These are phyloP conservation scores for Euphorbia corollata DNA, from an alignment of 441 rosid species.

Conservation along the genomic window DNA sequence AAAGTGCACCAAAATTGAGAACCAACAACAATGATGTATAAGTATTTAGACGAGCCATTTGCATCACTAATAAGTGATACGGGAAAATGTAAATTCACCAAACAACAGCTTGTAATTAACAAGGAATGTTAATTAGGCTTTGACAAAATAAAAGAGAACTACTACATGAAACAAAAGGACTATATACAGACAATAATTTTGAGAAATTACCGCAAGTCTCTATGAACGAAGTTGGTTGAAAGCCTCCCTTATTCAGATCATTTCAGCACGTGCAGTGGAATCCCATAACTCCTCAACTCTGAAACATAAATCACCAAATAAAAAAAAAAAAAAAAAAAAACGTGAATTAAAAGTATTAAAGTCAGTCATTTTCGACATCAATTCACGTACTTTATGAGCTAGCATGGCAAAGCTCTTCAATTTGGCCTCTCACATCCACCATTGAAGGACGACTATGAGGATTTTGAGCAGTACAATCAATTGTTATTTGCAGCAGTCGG, in stretches of 20 bases:
- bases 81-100: neutral
- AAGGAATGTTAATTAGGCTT: neutral
- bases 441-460: no score
- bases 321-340: conserved; percentile 17
- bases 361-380: no score
- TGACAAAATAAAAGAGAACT: neutral
- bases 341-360: no score
- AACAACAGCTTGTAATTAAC: neutral
- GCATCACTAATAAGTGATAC: neutral
- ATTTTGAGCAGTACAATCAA: no score
- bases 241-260: conserved; percentile 90
- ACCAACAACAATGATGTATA: neutral
- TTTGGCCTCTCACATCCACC: no score
- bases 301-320: conserved; percentile 26
- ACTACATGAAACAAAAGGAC: neutral
- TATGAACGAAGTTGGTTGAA: conserved; percentile 63
- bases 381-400: no score
- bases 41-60: neutral
- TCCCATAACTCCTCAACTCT: conserved; percentile 94
- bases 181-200: neutral
- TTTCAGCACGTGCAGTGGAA: conserved; percentile 97
- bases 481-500: no score
- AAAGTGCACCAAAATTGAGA: neutral
- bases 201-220: conserved; percentile 73
- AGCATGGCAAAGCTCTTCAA: no score